These are phyloP conservation scores for Actinidia chinensis DNA, from an alignment of 179 eudicot species.

Conservation along the genomic window DNA sequence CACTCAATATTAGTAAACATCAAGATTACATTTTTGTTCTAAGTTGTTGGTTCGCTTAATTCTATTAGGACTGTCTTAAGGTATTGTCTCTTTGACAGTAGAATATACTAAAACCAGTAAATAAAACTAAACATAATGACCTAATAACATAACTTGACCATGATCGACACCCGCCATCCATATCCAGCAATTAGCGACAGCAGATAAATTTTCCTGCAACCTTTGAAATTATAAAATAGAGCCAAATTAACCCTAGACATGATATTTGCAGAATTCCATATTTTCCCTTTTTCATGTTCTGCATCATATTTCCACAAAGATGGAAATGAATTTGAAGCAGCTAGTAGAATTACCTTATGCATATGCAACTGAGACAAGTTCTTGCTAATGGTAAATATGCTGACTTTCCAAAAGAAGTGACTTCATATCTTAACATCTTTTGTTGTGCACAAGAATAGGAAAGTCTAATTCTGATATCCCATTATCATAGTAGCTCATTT, in stretches of 20 bases:
- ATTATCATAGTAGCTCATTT: background rate
- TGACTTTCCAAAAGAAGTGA: conserved; percentile 68
- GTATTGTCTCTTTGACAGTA: background rate
- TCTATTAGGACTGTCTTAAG: background rate
- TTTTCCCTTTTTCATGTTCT: background rate
- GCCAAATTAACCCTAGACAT: background rate
- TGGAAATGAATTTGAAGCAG: too few species aligned
- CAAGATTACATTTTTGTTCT: background rate
- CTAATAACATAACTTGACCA: background rate
- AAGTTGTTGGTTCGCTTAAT: background rate
- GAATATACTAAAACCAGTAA: background rate
- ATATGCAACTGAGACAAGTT: too few species aligned
- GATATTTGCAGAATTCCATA: background rate
- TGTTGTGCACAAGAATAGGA: background rate
- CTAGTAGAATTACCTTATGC: too few species aligned
- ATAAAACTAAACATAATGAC: background rate
- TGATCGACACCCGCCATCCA: background rate
- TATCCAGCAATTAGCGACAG: background rate
- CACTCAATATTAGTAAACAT: background rate
- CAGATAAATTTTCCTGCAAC: background rate
- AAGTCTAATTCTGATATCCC: background rate
- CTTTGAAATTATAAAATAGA: background rate
- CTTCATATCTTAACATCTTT: background rate
- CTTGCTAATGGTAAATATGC: conserved; percentile 29
- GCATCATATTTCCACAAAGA: too few species aligned